Conservation (phyloP, 352 stramenopile genomes). For the Peronospora tabacina region DNA sequence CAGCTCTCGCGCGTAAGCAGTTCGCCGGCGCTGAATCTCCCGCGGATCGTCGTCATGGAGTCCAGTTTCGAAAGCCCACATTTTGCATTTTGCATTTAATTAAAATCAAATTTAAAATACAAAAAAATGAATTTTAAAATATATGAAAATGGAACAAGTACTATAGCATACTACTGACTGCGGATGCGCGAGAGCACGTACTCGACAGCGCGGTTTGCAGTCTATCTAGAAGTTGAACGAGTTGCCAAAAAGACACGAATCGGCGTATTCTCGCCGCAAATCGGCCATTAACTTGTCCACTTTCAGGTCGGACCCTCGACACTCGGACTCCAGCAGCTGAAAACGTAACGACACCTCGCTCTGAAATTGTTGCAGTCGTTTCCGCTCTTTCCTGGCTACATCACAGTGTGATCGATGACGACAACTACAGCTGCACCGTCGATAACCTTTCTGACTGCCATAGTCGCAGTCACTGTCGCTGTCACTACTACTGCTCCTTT, state of each 20-base stretch:
- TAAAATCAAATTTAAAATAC: too few species aligned
- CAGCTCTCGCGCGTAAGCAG: constrained; percentile 59
- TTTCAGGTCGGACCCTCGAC: constrained; percentile 42
- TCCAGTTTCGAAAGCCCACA: constrained; percentile 45
- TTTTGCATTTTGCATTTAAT: too few species aligned
- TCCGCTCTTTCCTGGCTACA: constrained; percentile 36
- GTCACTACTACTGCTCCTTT: constrained; percentile 11
- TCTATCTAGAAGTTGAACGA: constrained; percentile 28
- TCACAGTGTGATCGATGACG: constrained; percentile 10
- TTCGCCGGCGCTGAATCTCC: constrained; percentile 42
- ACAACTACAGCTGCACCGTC: constrained; percentile 8
- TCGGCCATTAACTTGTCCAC: constrained; percentile 44
- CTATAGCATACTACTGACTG: too few species aligned
- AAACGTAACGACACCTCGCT: constrained; percentile 45
- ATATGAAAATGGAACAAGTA: too few species aligned
- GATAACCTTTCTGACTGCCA: constrained; percentile 3
- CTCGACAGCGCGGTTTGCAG: too few species aligned
- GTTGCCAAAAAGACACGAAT: constrained; percentile 56
- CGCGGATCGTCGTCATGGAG: constrained; percentile 26
- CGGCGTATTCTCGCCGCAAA: constrained; percentile 53
- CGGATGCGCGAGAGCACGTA: too few species aligned
- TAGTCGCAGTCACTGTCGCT: constrained; percentile 6
- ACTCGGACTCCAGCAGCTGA: constrained; percentile 56
- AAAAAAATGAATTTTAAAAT: too few species aligned
- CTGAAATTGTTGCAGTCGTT: constrained; percentile 34